A percentile compares a stretch with the other conserved stretches of the same genome.
These are phyloP conservation scores for Pseudonectria buxi DNA, from an alignment of 2,329 filamentous ascomycete species.

Conservation along the genomic window DNA sequence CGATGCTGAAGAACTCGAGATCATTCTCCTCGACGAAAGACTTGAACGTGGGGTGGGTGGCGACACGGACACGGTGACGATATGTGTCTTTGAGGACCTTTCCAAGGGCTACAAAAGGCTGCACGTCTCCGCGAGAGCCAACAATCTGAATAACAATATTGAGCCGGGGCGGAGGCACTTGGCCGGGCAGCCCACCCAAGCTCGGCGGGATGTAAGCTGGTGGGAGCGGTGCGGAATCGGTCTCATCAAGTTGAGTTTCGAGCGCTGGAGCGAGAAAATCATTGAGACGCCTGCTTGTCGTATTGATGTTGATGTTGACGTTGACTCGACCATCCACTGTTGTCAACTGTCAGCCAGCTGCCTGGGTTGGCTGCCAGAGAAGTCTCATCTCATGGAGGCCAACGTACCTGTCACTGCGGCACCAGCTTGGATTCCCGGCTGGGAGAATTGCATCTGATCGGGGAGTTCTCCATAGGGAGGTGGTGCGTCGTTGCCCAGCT, in stretches of 20 bases:
- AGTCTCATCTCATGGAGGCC: neutral
- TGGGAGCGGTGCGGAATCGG: slow-evolving; percentile 41
- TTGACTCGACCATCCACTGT: slow-evolving; percentile 69
- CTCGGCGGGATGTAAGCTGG: slow-evolving; percentile 68
- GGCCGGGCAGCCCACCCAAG: slow-evolving; percentile 55
- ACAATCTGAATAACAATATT: slow-evolving; percentile 73
- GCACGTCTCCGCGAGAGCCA: slow-evolving; percentile 67
- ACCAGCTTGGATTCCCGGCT: slow-evolving; percentile 56
- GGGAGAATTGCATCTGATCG: slow-evolving; percentile 52
- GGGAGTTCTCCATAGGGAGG: slow-evolving; percentile 54
- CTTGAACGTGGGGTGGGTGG: slow-evolving; percentile 64
- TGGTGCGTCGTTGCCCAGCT: slow-evolving; percentile 36
- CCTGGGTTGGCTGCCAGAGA: neutral
- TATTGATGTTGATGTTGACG: slow-evolving; percentile 73
- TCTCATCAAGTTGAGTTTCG: slow-evolving; percentile 47
- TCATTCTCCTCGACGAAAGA: slow-evolving; percentile 62
- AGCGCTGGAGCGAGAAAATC: slow-evolving; percentile 61
- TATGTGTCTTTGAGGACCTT: slow-evolving; percentile 57
- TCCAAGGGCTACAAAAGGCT: slow-evolving; percentile 67
- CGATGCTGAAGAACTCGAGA: slow-evolving; percentile 70
- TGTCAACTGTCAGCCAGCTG: slow-evolving; percentile 6
- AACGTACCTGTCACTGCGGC: slow-evolving; percentile 48
- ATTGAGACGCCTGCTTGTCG: slow-evolving; percentile 55
- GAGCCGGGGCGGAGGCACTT: slow-evolving; percentile 50
- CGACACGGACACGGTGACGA: slow-evolving; percentile 65